Percentiles rank a stretch among this genome's conserved stretches.
phyloP scores from a whole-genome alignment of 768 basidiomycete genomes.

The Termitomyces sp. region DNA sequence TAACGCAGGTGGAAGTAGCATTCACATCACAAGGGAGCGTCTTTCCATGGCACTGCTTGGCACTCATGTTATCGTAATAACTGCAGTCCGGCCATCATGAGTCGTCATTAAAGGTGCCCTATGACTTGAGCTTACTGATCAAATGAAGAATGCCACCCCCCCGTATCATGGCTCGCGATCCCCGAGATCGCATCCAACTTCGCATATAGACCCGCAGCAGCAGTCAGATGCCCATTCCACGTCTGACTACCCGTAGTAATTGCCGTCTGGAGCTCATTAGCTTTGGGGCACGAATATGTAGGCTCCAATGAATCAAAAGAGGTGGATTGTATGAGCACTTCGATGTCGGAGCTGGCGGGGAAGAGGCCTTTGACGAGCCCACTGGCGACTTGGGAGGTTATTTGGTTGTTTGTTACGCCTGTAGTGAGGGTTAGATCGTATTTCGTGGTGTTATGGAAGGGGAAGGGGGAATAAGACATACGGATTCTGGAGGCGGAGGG shows the following conservation, averaged over 20 bases:
- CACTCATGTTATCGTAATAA: slow-evolving; percentile 53
- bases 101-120: neutral
- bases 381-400: slow-evolving; percentile 52
- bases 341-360: slow-evolving; percentile 31
- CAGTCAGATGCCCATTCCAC: slow-evolving; percentile 44
- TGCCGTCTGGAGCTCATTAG: slow-evolving; percentile 29
- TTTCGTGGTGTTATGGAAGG: neutral
- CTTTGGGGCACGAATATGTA: slow-evolving; percentile 39
- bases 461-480: slow-evolving; percentile 19
- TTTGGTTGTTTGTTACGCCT: slow-evolving; percentile 54
- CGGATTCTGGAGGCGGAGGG: slow-evolving; percentile 35
- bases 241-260: slow-evolving; percentile 37
- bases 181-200: slow-evolving; percentile 45
- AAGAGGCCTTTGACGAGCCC: slow-evolving; percentile 46
- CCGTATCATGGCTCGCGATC: slow-evolving; percentile 34
- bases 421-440: neutral
- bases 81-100: slow-evolving; percentile 21
- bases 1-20: too few species aligned
- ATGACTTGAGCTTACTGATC: slow-evolving; percentile 39
- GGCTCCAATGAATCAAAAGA: slow-evolving; percentile 49
- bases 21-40: too few species aligned
- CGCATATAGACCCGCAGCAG: slow-evolving; percentile 36
- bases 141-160: slow-evolving; percentile 50
- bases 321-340: slow-evolving; percentile 38
- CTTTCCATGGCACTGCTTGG: too few species aligned